Percentiles rank a stretch among this genome's conserved stretches.
Conservation (phyloP, 805 yeast genomes). For the Cyberlindnera subsufficiens region DNA sequence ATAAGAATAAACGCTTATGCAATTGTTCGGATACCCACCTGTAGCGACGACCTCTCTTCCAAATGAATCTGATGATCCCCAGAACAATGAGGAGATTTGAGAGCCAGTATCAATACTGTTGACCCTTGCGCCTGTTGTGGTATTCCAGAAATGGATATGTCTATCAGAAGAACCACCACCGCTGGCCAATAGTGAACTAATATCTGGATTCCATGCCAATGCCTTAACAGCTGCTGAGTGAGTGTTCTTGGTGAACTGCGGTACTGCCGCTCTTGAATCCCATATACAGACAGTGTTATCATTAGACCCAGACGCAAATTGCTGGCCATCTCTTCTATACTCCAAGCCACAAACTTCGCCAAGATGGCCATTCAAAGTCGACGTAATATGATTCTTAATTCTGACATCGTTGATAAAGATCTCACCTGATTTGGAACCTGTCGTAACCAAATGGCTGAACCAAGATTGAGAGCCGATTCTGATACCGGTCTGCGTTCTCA, state of each 20-base stretch:
- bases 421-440: slow-evolving; percentile 85
- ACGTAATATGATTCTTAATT: slow-evolving; percentile 65
- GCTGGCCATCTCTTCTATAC: slow-evolving; percentile 79
- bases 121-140: slow-evolving; percentile 81
- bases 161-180: slow-evolving; percentile 95
- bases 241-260: slow-evolving; percentile 67
- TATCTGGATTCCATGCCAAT: slow-evolving; percentile 90
- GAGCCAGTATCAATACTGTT: slow-evolving; percentile 88
- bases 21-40: slow-evolving; percentile 88
- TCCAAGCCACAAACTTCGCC: slow-evolving; percentile 93
- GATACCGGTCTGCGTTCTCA: slow-evolving; percentile 62
- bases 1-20: slow-evolving; percentile 76
- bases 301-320: slow-evolving; percentile 89
- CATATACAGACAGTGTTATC: slow-evolving; percentile 90
- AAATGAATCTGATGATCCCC: slow-evolving; percentile 78
- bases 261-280: slow-evolving; percentile 72
- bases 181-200: slow-evolving; percentile 76
- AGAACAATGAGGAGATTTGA: slow-evolving; percentile 87
- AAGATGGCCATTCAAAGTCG: slow-evolving; percentile 56
- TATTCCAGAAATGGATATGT: slow-evolving; percentile 91
- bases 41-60: slow-evolving; percentile 84
- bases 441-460: slow-evolving; percentile 73
- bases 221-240: slow-evolving; percentile 97
- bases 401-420: slow-evolving; percentile 89
- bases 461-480: slow-evolving; percentile 82